These are phyloP conservation scores for Xylariaceae sp. DNA, from an alignment of 2,329 filamentous ascomycete species.

Conservation along the genomic window DNA sequence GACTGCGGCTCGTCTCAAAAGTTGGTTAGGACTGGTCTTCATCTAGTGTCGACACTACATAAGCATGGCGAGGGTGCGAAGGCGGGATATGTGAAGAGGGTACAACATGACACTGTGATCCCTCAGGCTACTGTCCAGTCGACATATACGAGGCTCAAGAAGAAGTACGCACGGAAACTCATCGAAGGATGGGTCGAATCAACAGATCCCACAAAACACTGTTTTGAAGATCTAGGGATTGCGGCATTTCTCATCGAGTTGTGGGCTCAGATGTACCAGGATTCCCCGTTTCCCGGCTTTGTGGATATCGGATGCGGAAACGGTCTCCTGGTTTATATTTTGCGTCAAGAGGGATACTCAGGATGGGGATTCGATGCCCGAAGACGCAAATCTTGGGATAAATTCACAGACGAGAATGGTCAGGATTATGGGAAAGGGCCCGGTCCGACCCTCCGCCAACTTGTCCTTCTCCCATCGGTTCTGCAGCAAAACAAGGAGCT, in stretches of 20 bases:
- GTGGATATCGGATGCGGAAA: slow-evolving; percentile 97
- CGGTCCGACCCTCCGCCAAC: slow-evolving; percentile 37
- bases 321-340: slow-evolving; percentile 78
- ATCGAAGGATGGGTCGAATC: slow-evolving; percentile 76
- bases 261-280: slow-evolving; percentile 76
- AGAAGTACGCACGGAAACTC: slow-evolving; percentile 66
- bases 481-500: slow-evolving; percentile 24
- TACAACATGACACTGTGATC: slow-evolving; percentile 76
- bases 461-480: slow-evolving; percentile 46
- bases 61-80: slow-evolving; percentile 66
- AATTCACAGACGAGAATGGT: slow-evolving; percentile 44
- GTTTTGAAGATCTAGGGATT: slow-evolving; percentile 90
- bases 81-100: slow-evolving; percentile 70
- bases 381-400: slow-evolving; percentile 75
- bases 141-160: slow-evolving; percentile 75
- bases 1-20: slow-evolving; percentile 36
- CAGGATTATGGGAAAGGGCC: slow-evolving; percentile 15
- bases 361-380: slow-evolving; percentile 93
- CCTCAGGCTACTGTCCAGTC: slow-evolving; percentile 73
- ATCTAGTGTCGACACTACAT: slow-evolving; percentile 61
- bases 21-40: slow-evolving; percentile 61
- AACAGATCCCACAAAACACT: slow-evolving; percentile 84
- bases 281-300: slow-evolving; percentile 69
- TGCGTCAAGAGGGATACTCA: slow-evolving; percentile 71
- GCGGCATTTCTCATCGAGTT: slow-evolving; percentile 89